Base-by-base conservation (phyloP, 345 rosid species). In the Isatis tinctoria region DNA sequence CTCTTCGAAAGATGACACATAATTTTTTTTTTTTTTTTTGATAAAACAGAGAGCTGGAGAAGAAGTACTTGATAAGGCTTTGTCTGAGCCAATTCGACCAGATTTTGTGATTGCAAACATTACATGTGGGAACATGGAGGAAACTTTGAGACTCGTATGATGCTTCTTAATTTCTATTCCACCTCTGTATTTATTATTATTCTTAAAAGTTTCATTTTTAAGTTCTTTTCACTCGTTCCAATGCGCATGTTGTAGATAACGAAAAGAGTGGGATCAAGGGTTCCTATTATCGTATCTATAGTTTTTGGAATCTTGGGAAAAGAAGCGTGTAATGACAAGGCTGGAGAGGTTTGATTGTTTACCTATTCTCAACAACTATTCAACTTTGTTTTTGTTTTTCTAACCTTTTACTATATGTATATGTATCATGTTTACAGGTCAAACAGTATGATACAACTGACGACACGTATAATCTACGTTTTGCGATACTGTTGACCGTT, bases 41-140 rank as follows among this genome's bases (percentile, higher is more conserved):
- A 30, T 57, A n/a, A 45, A 8, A 52, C 57, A 90, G 91, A 74
- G 57, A 63, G 96, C 91, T 56, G 68, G 80, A 59, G 68, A 73
- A 53, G 91, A 90, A 80, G 90, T 85, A 41, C 53, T 86, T 51
- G 91, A 85, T 10, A 82, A 88, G 79, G 90, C 82, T 62, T 82
- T 90, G 9, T 79, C 86, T 2, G 69, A 84, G 73, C 93, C 96
- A 0, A 85, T 90, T 45, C 77, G 84, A 37, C 93, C 93, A 6
- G 80, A 86, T 65, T 90, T 90, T 60, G 88, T 77, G 3, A 78
- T 84, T 10, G 88, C 87, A 17, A 79, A 76, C 32, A 71, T 84
- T 54, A 78, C 84, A 30, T 37, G 54, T 57, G 58, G 66, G 33
- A 65, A 73, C 83, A 81, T 69, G 85, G 71, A 70, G 30, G 51